A percentile compares a stretch with the other conserved stretches of the same genome.
Evolutionary conservation across 2,329 filamentous ascomycete genomes (phyloP).

Genomic region (Colletotrichum abscissum): DNA sequence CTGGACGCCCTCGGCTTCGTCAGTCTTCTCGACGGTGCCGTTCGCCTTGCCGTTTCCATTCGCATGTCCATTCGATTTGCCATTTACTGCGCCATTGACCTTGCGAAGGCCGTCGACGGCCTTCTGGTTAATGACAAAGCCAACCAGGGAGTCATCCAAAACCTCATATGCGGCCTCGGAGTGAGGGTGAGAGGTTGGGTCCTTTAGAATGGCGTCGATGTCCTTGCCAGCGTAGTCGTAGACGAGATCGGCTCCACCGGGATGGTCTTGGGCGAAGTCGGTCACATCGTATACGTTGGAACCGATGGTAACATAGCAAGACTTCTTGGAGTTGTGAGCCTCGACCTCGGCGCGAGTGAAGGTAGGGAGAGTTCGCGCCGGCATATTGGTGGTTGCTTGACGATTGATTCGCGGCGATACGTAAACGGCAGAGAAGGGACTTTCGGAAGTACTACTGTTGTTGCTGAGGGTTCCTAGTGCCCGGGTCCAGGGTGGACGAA

Average conservation of each 20-base stretch:
- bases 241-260: constrained; percentile 88
- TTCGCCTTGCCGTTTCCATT: constrained; percentile 36
- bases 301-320: constrained; percentile 93
- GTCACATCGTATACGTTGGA: constrained; percentile 95
- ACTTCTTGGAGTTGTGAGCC: constrained; percentile 81
- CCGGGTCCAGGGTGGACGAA: constrained; percentile 19
- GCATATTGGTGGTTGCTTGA: constrained; percentile 64
- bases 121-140: constrained; percentile 77
- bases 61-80: constrained; percentile 44
- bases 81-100: constrained; percentile 50
- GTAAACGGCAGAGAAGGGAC: constrained; percentile 26
- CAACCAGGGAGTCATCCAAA: constrained; percentile 86
- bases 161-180: constrained; percentile 96
- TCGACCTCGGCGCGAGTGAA: constrained; percentile 85
- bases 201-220: constrained; percentile 82
- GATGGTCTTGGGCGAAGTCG: constrained; percentile 89
- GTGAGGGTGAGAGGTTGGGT: constrained; percentile 85
- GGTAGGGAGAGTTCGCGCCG: constrained; percentile 83
- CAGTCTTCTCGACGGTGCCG: constrained; percentile 49
- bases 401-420: constrained; percentile 30
- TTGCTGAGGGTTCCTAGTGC: constrained; percentile 6
- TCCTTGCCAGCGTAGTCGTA: constrained; percentile 93
- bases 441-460: background rate
- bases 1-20: constrained; percentile 41
- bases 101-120: constrained; percentile 50